A percentile compares a stretch with the other conserved stretches of the same genome.
phyloP scores from a whole-genome alignment of 2,329 filamentous ascomycete species.

The Beauveria caledonica region DNA sequence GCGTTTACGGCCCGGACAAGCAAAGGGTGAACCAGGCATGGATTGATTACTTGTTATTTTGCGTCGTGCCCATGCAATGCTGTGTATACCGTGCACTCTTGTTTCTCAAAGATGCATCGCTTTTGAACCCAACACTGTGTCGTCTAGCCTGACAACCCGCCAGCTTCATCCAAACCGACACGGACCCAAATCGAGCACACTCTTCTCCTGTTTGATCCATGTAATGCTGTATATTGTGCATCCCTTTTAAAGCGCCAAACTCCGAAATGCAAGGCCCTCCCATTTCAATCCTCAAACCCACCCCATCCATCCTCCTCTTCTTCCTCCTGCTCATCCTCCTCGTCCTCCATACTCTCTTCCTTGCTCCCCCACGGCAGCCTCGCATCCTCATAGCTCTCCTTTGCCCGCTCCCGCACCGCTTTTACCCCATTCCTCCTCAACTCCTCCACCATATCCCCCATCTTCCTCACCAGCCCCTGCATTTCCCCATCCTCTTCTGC shows the following conservation, averaged over 20 bases:
- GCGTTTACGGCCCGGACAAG: constrained; percentile 4
- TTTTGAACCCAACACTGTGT: too few relatives aligned
- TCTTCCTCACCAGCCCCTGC: constrained; percentile 39
- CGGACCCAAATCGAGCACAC: too few relatives aligned
- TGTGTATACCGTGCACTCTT: neutral
- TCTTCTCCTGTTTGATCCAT: neutral
- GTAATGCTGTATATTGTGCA: neutral
- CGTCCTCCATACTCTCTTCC: constrained; percentile 22
- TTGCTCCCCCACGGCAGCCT: constrained; percentile 57
- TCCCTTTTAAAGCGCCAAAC: constrained; percentile 2
- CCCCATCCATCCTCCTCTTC: constrained; percentile 55
- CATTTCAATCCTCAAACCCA: constrained; percentile 56
- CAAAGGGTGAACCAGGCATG: neutral
- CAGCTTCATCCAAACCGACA: too few relatives aligned
- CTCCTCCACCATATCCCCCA: constrained; percentile 48
- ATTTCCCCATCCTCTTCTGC: constrained; percentile 27
- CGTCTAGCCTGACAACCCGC: too few relatives aligned
- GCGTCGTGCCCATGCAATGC: neutral
- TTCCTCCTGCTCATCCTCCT: constrained; percentile 25
- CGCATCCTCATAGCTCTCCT: constrained; percentile 65
- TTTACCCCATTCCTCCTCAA: constrained; percentile 58
- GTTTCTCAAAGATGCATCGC: neutral
- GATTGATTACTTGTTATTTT: neutral
- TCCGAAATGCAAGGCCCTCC: constrained; percentile 1
- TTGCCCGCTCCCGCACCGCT: constrained; percentile 60